Evolutionary conservation across 331 rosid genomes (phyloP).

Genomic region (Rosa hybrid): DNA sequence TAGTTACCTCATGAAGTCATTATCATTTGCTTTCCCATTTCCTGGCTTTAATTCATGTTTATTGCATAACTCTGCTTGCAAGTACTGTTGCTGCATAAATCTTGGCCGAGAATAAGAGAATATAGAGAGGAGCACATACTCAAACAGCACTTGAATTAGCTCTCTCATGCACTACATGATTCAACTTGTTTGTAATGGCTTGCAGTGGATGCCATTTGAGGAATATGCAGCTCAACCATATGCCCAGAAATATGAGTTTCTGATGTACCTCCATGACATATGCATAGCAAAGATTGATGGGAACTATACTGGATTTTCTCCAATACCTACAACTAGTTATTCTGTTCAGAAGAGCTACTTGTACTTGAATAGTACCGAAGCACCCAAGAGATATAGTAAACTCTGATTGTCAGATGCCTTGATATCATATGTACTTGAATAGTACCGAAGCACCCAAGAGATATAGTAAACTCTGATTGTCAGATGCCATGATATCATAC

Average conservation of each 20-base stretch:
- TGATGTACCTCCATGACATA: slow-evolving; percentile 39
- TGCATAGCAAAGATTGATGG: slow-evolving; percentile 56
- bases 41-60: not conserved
- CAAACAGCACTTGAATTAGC: not conserved
- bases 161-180: too few species aligned
- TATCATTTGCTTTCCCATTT: not conserved
- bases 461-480: slow-evolving; percentile 18
- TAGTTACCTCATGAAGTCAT: not conserved
- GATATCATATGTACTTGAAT: slow-evolving; percentile 63
- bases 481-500: not conserved
- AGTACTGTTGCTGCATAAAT: not conserved
- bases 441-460: slow-evolving; percentile 36
- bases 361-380: slow-evolving; percentile 45
- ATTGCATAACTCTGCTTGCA: not conserved
- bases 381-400: slow-evolving; percentile 35
- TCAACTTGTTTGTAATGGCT: slow-evolving; percentile 9
- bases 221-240: slow-evolving; percentile 63
- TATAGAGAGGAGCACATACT: not conserved
- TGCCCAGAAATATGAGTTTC: slow-evolving; percentile 43
- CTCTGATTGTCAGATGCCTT: not conserved
- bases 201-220: slow-evolving; percentile 87
- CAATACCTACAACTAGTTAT: slow-evolving; percentile 32
- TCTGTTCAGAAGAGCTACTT: slow-evolving; percentile 34
- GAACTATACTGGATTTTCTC: slow-evolving; percentile 62
- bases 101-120: not conserved